A percentile compares a stretch with the other conserved stretches of the same genome.
These are phyloP conservation scores for Cercophora samala DNA, from an alignment of 495 filamentous ascomycete genomes.

Conservation along the genomic window DNA sequence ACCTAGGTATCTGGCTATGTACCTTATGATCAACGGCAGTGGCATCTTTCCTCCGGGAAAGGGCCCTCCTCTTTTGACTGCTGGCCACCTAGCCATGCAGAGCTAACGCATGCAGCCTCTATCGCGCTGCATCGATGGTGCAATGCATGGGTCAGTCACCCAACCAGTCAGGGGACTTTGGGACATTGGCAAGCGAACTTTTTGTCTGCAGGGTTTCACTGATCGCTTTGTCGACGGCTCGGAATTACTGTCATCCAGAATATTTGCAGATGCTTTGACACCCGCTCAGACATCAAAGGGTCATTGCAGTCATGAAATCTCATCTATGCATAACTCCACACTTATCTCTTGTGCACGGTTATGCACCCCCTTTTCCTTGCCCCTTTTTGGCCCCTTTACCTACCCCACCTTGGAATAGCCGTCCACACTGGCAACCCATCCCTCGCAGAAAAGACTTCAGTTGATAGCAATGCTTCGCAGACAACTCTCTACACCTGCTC, in stretches of 20 bases:
- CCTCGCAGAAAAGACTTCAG: not conserved
- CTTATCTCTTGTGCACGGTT: not conserved
- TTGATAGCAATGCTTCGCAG: too few relatives aligned
- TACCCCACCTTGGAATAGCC: not conserved
- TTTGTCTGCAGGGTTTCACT: constrained; percentile 15
- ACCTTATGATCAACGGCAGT: not conserved
- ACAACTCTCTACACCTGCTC: not conserved
- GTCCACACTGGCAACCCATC: not conserved
- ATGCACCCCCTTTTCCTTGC: not conserved
- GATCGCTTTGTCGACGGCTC: not conserved
- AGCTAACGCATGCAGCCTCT: constrained; percentile 13
- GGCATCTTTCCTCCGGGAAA: not conserved
- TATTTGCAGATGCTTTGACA: constrained; percentile 8
- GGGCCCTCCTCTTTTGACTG: not conserved
- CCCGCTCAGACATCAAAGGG: not conserved
- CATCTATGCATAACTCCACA: not conserved
- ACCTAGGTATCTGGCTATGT: too few relatives aligned
- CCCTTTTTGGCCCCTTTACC: not conserved
- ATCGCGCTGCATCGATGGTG: constrained; percentile 15
- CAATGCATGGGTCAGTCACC: constrained; percentile 11
- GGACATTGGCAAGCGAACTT: constrained; percentile 23
- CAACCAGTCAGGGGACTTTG: constrained; percentile 19
- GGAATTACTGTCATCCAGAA: not conserved
- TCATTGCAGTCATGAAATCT: not conserved
- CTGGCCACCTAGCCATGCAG: constrained; percentile 7